These are phyloP conservation scores for Geotrichum ghanense DNA, from an alignment of 805 yeast genomes.

Conservation along the genomic window DNA sequence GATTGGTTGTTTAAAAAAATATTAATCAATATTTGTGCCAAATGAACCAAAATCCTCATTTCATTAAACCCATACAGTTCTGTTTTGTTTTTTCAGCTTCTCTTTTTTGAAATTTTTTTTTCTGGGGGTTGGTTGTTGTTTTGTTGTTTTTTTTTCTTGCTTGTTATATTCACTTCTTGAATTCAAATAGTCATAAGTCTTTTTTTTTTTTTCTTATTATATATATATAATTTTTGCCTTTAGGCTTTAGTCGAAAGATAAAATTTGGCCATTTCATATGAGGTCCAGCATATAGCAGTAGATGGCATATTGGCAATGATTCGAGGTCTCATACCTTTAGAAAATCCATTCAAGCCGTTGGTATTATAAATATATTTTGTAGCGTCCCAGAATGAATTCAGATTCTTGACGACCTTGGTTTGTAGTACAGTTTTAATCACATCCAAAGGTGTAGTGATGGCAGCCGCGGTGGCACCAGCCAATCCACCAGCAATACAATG, in stretches of 20 bases:
- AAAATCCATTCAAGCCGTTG: conserved; percentile 45
- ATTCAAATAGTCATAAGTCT: too few relatives aligned
- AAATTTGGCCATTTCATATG: conserved; percentile 92
- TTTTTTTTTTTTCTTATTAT: too few relatives aligned
- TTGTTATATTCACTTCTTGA: too few relatives aligned
- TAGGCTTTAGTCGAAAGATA: conserved; percentile 33
- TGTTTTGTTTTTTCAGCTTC: too few relatives aligned
- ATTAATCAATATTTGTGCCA: too few relatives aligned
- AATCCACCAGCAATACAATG: conserved; percentile 91
- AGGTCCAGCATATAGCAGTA: conserved; percentile 96
- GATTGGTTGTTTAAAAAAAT: too few relatives aligned
- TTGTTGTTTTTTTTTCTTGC: too few relatives aligned
- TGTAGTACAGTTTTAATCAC: conserved; percentile 88
- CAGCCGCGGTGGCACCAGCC: conserved; percentile 93
- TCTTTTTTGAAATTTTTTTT: too few relatives aligned
- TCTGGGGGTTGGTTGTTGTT: too few relatives aligned
- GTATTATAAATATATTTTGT: conserved; percentile 46
- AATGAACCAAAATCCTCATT: too few relatives aligned
- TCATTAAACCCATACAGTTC: too few relatives aligned
- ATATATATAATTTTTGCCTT: too few relatives aligned
- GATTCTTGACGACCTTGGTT: conserved; percentile 43
- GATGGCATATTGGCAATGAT: conserved; percentile 88
- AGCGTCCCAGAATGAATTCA: conserved; percentile 62
- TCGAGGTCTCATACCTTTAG: conserved; percentile 82
- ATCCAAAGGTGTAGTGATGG: conserved; percentile 88